Evolutionary conservation across 495 filamentous ascomycete species (phyloP).

Genomic region (Daldinia caldariorum): DNA sequence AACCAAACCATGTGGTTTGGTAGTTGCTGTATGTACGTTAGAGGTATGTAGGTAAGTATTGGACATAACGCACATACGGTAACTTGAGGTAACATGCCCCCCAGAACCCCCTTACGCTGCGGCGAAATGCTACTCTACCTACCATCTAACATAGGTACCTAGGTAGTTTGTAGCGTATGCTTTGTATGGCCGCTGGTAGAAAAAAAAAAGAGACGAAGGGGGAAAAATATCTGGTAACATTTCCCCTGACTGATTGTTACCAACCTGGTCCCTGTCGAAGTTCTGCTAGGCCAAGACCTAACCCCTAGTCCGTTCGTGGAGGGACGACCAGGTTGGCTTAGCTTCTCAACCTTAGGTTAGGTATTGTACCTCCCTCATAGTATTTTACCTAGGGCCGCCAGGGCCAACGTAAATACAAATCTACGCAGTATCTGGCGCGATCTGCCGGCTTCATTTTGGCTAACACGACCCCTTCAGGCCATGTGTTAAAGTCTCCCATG

Average conservation of each 20-base stretch:
- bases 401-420: constrained; percentile 9
- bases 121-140: constrained; percentile 34
- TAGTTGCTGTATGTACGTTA: constrained; percentile 30
- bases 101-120: constrained; percentile 20
- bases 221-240: constrained; percentile 42
- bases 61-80: constrained; percentile 13
- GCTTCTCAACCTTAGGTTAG: constrained; percentile 19
- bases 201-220: constrained; percentile 26
- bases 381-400: constrained; percentile 29
- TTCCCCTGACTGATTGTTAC: constrained; percentile 45
- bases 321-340: constrained; percentile 21
- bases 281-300: background rate
- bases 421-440: constrained; percentile 30
- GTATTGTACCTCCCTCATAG: no score
- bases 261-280: constrained; percentile 38
- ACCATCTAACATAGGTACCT: no score
- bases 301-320: constrained; percentile 33
- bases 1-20: constrained; percentile 51
- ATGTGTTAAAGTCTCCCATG: constrained; percentile 31
- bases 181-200: constrained; percentile 1
- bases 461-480: constrained; percentile 19
- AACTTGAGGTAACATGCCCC: constrained; percentile 11
- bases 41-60: constrained; percentile 26
- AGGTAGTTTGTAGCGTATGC: constrained; percentile 12
- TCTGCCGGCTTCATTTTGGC: constrained; percentile 44